These are phyloP conservation scores for Penicillium tannophilum DNA, from an alignment of 495 filamentous ascomycete genomes.

Conservation along the genomic window DNA sequence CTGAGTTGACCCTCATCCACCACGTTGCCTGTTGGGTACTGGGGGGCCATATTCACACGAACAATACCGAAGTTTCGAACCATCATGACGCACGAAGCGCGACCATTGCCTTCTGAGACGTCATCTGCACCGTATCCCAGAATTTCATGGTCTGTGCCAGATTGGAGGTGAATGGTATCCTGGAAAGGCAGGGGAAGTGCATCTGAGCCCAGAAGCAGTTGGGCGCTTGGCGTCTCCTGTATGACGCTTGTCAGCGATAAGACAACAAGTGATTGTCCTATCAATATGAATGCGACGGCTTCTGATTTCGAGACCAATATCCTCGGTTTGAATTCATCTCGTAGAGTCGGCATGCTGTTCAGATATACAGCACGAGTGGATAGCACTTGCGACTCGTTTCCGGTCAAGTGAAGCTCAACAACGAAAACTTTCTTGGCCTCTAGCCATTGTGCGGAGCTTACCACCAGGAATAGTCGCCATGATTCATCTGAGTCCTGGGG, in stretches of 20 bases:
- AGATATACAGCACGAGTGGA: conserved; percentile 32
- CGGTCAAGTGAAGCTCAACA: conserved; percentile 31
- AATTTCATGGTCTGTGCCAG: conserved; percentile 55
- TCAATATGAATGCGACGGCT: conserved; percentile 79
- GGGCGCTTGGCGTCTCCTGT: conserved; percentile 66
- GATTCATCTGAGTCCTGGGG: conserved; percentile 25
- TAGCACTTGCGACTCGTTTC: conserved; percentile 28
- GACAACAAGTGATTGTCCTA: conserved; percentile 73
- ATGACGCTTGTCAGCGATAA: conserved; percentile 61
- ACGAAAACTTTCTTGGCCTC: conserved; percentile 31
- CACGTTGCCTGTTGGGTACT: conserved; percentile 25
- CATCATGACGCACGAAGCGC: conserved; percentile 70
- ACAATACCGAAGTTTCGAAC: conserved; percentile 80
- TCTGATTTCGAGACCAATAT: conserved; percentile 77
- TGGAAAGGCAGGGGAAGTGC: conserved; percentile 65
- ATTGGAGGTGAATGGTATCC: conserved; percentile 80
- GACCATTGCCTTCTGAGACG: conserved; percentile 37
- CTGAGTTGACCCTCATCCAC: conserved; percentile 55
- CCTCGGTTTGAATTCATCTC: conserved; percentile 55
- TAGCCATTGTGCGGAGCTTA: conserved; percentile 25
- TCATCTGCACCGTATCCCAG: conserved; percentile 49
- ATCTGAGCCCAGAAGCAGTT: conserved; percentile 66
- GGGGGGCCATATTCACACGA: conserved; percentile 56
- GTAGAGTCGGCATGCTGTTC: conserved; percentile 22
- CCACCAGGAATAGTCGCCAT: conserved; percentile 37